Base-by-base conservation (phyloP, 306 rosid genomes). In the Cucurbita ficifolia region DNA sequence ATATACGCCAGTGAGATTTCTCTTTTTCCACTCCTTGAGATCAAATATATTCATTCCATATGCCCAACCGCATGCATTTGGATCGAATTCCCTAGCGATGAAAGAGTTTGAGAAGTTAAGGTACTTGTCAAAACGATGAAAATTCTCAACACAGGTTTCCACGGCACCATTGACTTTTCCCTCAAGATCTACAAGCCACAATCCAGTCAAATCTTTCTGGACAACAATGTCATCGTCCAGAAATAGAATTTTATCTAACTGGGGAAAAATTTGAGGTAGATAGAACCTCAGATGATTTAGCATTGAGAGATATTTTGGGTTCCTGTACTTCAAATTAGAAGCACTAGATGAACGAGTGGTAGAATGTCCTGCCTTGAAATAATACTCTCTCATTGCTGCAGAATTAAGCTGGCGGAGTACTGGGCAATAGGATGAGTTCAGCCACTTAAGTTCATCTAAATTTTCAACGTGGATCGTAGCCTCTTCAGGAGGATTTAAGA, bases 101-200 rank as follows among this genome's bases (percentile, higher is more conserved):
- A 85, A 92, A 6, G 90, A 90, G 82, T 85, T 89, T 29, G 97
- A 84, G 53, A 95, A 95, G 83, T 95, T 95, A 17, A 95, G 92
- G 80, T 95, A 95, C 82, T 89, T 95, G 88, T 95, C 92, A 65
- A 95, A 91, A 53, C 97, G 87, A 81, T 91, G 96, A 85, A 94
- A 95, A 76, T 93, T 93, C 74, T 79, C 83, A 63, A 96, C 91
- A 80, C 99, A 95, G 39, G 97, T 95, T 88, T 91, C 97, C 45
- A 95, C 99, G 2, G 97, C 99, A 72, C 97, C 99, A 45, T 91
- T 95, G 75, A 95, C 99, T 82, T 95, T 95, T 76, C 96, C 96
- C 55, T 75, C 79, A 70, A 91, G 97, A 82, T 91, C 75, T 64
- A 94, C 88, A 14, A 63, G 75, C 96, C 97, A 95, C 60, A 95